Conservation (phyloP, 2,329 filamentous ascomycete genomes). For the Colletotrichum tabaci region DNA sequence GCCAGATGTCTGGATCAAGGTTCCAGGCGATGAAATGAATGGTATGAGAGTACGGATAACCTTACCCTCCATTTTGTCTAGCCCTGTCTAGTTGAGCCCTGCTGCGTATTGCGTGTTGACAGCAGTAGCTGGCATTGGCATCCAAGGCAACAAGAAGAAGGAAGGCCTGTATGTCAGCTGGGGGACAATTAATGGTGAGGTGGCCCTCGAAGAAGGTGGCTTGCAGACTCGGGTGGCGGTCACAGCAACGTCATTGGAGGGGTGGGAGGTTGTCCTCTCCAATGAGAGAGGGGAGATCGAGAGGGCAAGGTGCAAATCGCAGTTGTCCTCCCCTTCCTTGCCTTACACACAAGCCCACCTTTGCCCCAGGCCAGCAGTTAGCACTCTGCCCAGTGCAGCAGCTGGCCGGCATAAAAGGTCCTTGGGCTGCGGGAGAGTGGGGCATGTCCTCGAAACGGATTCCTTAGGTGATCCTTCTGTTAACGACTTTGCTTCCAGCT, state of each 20-base stretch:
- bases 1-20: neutral
- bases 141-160: neutral
- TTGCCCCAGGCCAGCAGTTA: neutral
- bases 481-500: neutral
- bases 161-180: slow-evolving; percentile 3
- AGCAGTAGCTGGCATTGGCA: neutral
- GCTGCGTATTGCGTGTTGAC: neutral
- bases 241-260: slow-evolving; percentile 41
- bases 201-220: slow-evolving; percentile 14
- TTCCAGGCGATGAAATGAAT: slow-evolving; percentile 7
- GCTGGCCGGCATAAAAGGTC: slow-evolving; percentile 29
- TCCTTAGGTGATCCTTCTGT: slow-evolving; percentile 12
- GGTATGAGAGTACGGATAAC: neutral
- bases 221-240: slow-evolving; percentile 23
- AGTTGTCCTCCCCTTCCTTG: neutral
- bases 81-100: neutral
- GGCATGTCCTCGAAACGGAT: slow-evolving; percentile 8
- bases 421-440: slow-evolving; percentile 21
- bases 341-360: neutral
- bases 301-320: neutral
- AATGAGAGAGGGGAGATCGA: slow-evolving; percentile 5
- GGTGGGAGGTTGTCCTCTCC: slow-evolving; percentile 25
- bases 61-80: neutral
- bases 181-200: slow-evolving; percentile 4
- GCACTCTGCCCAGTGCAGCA: slow-evolving; percentile 2